Conservation (phyloP, 208 protist species). For the Naegleria fowleri region DNA sequence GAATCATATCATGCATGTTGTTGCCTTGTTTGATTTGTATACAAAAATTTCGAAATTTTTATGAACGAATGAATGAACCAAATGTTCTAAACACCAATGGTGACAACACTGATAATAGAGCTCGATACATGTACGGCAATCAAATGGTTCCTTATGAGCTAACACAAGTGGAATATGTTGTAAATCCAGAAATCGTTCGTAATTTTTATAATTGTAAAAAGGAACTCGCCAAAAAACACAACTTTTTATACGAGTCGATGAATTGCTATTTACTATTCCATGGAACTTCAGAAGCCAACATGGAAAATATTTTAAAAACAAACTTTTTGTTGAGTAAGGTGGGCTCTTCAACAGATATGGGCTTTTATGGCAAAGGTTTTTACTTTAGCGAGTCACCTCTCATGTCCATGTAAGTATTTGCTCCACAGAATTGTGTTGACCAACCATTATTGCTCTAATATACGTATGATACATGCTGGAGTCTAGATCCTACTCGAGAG, state of each 20-base stretch:
- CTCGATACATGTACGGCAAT: too few species aligned
- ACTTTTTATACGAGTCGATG: constrained; percentile 4
- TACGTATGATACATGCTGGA: too few species aligned
- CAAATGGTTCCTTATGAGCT: not conserved
- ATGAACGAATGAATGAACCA: too few species aligned
- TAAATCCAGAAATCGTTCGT: not conserved
- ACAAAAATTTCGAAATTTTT: too few species aligned
- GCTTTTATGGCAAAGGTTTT: constrained; percentile 20
- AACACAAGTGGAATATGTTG: not conserved
- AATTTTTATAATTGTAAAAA: not conserved
- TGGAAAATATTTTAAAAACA: constrained; percentile 27
- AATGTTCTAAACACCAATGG: too few species aligned
- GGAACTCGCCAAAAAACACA: not conserved
- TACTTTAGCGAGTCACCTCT: constrained; percentile 5
- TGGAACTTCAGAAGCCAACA: not conserved
- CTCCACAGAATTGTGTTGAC: too few species aligned
- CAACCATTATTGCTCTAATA: too few species aligned
- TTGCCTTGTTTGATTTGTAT: too few species aligned
- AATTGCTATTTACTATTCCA: constrained; percentile 13
- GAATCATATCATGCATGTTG: too few species aligned
- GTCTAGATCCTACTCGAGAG: not conserved
- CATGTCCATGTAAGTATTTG: not conserved
- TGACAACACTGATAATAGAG: too few species aligned
- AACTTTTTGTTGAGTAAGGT: not conserved
- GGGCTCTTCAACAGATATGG: constrained; percentile 7